Conservation (phyloP, 495 filamentous ascomycete species). For the Lasiosphaeria miniovina region DNA sequence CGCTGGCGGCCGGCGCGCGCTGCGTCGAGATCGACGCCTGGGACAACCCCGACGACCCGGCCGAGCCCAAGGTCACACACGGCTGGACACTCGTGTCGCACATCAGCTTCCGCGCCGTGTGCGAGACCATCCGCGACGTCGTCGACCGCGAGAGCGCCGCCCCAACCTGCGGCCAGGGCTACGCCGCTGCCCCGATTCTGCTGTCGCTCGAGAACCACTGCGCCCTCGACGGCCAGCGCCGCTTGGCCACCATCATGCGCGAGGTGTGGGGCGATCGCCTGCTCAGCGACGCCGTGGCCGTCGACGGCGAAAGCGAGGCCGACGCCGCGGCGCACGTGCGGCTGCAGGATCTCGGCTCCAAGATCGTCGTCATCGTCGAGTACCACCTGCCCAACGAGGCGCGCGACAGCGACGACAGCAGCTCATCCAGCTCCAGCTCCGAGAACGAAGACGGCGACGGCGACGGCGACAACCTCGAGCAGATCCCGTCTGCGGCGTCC, state of each 20-base stretch:
- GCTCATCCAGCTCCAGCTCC: constrained; percentile 17
- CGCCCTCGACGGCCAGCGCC: constrained; percentile 40
- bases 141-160: constrained; percentile 41
- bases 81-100: constrained; percentile 54
- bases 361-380: constrained; percentile 55
- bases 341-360: constrained; percentile 46
- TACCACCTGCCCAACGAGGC: constrained; percentile 49
- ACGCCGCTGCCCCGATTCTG: constrained; percentile 46
- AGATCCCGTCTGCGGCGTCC: too few species aligned
- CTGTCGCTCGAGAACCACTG: constrained; percentile 57
- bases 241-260: constrained; percentile 52
- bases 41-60: constrained; percentile 46
- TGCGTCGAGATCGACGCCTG: constrained; percentile 60
- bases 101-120: constrained; percentile 52
- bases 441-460: constrained; percentile 35
- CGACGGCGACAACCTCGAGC: constrained; percentile 22
- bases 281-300: constrained; percentile 41
- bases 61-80: constrained; percentile 56
- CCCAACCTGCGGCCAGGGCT: constrained; percentile 25
- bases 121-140: constrained; percentile 50
- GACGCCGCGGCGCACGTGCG: constrained; percentile 38
- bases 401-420: constrained; percentile 24
- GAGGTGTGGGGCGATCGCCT: constrained; percentile 52
- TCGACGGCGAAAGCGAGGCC: constrained; percentile 43
- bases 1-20: constrained; percentile 46